A percentile compares a stretch with the other conserved stretches of the same genome.
These are phyloP conservation scores for Echinosphaeria canescens DNA, from an alignment of 2,329 filamentous ascomycete genomes.

Conservation along the genomic window DNA sequence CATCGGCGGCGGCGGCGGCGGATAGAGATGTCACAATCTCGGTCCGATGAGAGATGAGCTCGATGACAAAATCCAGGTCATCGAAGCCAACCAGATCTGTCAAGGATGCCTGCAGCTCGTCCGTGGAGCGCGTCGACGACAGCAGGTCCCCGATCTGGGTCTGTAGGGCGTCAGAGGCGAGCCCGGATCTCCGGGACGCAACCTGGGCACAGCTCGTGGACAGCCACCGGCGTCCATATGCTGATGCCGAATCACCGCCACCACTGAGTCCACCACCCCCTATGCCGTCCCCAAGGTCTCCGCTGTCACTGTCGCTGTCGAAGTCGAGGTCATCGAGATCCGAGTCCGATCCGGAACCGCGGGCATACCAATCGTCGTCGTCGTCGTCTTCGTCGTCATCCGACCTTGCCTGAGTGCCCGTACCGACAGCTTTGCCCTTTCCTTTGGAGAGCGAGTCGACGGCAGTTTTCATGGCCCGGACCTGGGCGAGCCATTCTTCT, in stretches of 20 bases:
- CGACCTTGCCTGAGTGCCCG: no score
- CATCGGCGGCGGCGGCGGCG: constrained; percentile 13
- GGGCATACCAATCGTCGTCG: constrained; percentile 22
- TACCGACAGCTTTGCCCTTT: constrained; percentile 14
- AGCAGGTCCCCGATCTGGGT: constrained; percentile 61
- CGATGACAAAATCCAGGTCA: constrained; percentile 80
- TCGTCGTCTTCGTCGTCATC: constrained; percentile 46
- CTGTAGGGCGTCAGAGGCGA: constrained; percentile 49
- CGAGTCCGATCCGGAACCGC: constrained; percentile 41
- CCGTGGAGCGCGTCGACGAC: constrained; percentile 43
- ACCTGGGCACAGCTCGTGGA: constrained; percentile 43
- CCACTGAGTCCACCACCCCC: constrained; percentile 10
- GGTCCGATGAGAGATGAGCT: constrained; percentile 59
- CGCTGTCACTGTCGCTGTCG: constrained; percentile 20
- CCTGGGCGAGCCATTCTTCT: constrained; percentile 59
- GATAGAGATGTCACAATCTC: constrained; percentile 47
- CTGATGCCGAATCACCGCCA: constrained; percentile 7
- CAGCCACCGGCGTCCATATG: constrained; percentile 50
- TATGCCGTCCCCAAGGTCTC: constrained; percentile 14
- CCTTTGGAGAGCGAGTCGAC: constrained; percentile 49
- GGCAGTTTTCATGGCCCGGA: constrained; percentile 69
- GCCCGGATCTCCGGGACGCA: constrained; percentile 38
- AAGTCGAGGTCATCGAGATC: constrained; percentile 34
- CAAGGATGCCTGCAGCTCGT: constrained; percentile 78
- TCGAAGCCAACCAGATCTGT: constrained; percentile 86